Evolutionary conservation across 352 stramenopile genomes (phyloP), one percentile per base, ranked within the genome.

Genomic region (Globisporangium recalcitrans): DNA sequence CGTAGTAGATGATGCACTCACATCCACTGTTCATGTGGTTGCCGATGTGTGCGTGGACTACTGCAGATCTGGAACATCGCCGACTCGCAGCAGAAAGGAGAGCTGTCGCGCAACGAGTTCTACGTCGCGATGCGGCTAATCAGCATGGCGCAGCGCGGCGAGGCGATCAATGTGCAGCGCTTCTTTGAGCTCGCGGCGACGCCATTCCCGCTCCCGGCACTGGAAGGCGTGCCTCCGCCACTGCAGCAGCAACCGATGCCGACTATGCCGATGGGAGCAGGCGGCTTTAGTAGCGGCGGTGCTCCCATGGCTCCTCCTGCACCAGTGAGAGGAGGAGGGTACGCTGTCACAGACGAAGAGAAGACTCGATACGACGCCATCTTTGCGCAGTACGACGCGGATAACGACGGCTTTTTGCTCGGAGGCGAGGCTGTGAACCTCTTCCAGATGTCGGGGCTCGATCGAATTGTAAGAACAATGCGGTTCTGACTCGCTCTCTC

Each of bases 391-490:
- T 98, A 98, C 60, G 87, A 96, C 47, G 82, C 82, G 16, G 87
- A 97, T 70, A 69, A 68, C 19, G 92, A 98, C 68, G 87, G 88
- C n/a, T 98, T 95, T 61, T 70, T 98, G 16, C 80, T 96, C 51
- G 95, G 95, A 10, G 64, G 71, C 6, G 84, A 97, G 58, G 95
- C 95, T 6, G 93, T 98, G 7, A 78, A 77, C 22, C 77, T 98
- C 2, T 98, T 98, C 71, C 81, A 87, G 38, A 97, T 98, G 78
- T 97, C 91, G 8, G 93, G 93, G 1, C 77, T 98, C 7, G 88
- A 97, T 71, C 78, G 90, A 52, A 84, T 80, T 59, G 86, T 95
- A 79, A 31, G 79, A 14, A 29, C 29, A 8, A 29, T 31, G 27
- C 27, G 27, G 19, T 1, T n/a, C n/a, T n/a, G n/a, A n/a, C n/a